Conservation (phyloP, 495 filamentous ascomycete species). For the Podospora sp. region DNA sequence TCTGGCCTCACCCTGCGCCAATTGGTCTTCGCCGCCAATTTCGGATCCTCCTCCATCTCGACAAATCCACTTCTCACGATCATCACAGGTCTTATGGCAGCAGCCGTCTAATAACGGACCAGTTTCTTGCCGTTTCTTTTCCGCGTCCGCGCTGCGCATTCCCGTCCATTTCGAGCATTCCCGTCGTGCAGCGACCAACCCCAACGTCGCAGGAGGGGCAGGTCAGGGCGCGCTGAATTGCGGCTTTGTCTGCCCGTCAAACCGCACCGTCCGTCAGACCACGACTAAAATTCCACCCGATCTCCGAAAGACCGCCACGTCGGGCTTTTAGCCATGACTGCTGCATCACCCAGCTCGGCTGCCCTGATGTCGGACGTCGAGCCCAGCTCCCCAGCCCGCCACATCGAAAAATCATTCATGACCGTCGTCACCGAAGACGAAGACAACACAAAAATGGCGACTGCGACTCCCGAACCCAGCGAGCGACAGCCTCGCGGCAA, state of each 20-base stretch:
- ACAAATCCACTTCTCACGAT: not conserved
- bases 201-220: constrained; percentile 14
- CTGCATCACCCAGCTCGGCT: constrained; percentile 36
- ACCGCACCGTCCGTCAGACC: constrained; percentile 7
- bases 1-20: constrained; percentile 14
- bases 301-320: constrained; percentile 7
- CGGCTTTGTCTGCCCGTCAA: constrained; percentile 14
- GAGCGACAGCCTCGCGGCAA: constrained; percentile 37
- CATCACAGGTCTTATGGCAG: not conserved
- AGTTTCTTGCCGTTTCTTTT: not conserved
- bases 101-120: not conserved
- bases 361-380: constrained; percentile 34
- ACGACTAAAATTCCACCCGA: not conserved
- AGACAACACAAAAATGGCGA: constrained; percentile 37
- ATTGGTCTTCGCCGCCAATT: not conserved
- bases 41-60: not conserved
- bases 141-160: not conserved
- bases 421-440: constrained; percentile 39
- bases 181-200: constrained; percentile 13
- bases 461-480: constrained; percentile 37
- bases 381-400: constrained; percentile 36
- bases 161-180: constrained; percentile 5
- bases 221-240: constrained; percentile 9
- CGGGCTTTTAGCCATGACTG: constrained; percentile 33
- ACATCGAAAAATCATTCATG: constrained; percentile 39